Base-by-base conservation (phyloP, 495 filamentous ascomycete species). In the Neurospora terricola region DNA sequence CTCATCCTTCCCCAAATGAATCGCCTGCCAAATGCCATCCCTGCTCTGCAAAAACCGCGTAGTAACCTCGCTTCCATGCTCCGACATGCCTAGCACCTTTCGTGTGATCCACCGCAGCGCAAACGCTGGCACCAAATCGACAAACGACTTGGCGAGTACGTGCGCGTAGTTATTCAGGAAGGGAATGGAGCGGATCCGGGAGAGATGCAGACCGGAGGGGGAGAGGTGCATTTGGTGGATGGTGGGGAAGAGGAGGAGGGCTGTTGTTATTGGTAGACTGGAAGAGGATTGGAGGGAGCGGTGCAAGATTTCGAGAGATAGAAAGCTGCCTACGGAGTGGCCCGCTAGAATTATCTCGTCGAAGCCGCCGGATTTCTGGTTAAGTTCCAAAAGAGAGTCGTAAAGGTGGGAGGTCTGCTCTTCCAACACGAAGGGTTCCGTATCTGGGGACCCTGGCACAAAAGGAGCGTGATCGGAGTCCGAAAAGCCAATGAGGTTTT, bases 261-360 rank as follows among this genome's bases (percentile, higher is more conserved):
- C 92, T 14, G 48, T 59, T 6, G 21, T 27, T 59, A 59, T 59
- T 27, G 48, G 48, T 2, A 6, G 11, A 12, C 4, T 4, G 40
- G 78, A 94, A 94, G 1, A 97, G 80, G 72, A 94, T 4, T 45
- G 43, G 11, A 78, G 75, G 37, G 77, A 73, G 9, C 87, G 83
- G 42, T 89, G 82, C 37, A 93, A 84, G 9, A 93, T 79, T 81
- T 96, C 93, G 75, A 94, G 85, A n/a, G 88, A 80, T 10, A 97
- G 91, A 78, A 92, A 96, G 0, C 88, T 82, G 30, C 93, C 93
- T 3, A 97, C 92, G 0, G 93, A 95, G 78, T 97, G 93, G 1
- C 92, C 93, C 37, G 96, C 88, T 7, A 98, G 83, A 30, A 97
- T 87, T 3, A 97, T 86, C 45, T 87, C 87, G 43, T 84, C 79